These are phyloP conservation scores for Toxoplasma gondii DNA, from an alignment of 169 alveolate genomes.

Conservation along the genomic window DNA sequence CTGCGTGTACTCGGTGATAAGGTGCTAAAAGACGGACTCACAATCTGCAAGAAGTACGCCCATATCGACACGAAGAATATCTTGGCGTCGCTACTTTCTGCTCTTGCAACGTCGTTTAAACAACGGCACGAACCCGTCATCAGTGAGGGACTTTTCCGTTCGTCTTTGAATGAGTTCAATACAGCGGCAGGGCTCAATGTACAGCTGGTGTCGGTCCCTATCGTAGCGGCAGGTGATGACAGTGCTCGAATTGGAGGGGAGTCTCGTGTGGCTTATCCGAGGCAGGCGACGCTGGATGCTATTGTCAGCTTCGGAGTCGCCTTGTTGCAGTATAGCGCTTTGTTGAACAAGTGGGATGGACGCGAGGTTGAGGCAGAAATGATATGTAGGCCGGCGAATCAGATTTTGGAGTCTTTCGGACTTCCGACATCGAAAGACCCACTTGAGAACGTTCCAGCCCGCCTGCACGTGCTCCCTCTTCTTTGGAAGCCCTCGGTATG, in stretches of 20 bases:
- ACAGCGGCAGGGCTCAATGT: neutral
- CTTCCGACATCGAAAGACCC: neutral
- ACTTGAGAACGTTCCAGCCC: neutral
- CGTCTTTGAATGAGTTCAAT: neutral
- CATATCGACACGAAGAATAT: neutral
- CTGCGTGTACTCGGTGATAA: neutral
- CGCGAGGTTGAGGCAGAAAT: neutral
- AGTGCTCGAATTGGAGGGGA: neutral
- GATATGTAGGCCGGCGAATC: neutral
- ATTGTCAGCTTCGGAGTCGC: neutral
- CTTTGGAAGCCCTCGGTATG: neutral
- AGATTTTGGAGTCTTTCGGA: neutral
- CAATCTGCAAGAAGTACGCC: constrained; percentile 11
- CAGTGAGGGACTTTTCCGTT: constrained; percentile 21
- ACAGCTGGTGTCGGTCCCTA: neutral
- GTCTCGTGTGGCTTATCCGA: neutral
- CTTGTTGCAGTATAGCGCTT: neutral
- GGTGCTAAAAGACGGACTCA: neutral
- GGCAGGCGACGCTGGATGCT: neutral
- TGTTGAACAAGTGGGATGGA: constrained; percentile 3
- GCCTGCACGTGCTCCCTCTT: neutral
- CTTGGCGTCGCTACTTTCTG: neutral
- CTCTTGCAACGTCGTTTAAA: neutral
- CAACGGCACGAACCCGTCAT: neutral
- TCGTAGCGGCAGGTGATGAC: neutral